Base-by-base conservation (phyloP, 2,329 filamentous ascomycete species). In the Alternaria triticimaculans region DNA sequence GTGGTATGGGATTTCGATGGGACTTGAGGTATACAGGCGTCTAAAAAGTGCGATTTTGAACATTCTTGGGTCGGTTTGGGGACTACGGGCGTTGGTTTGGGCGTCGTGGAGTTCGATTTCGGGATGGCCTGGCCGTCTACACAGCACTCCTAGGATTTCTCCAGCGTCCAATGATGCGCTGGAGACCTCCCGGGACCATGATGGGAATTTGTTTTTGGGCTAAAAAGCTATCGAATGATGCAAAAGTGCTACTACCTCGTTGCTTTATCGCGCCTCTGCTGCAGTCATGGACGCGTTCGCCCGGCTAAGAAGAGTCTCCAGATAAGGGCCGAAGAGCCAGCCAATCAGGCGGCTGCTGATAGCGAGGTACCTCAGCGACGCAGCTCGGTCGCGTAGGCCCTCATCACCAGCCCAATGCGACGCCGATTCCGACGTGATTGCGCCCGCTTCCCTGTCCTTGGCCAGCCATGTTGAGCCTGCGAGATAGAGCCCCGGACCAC, bases 401-500 rank as follows among this genome's bases (percentile, higher is more conserved):
- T 25, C 37, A n/a, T 57, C 53, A 51, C 56, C 64, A 55, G 54
- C 37, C 43, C 67, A 48, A 66, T 62, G 67, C 64, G 63, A 63
- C 58, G 30, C 26, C 60, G 30, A 57, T 56, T 30, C 48, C 64
- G 60, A 62, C 44, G 33, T 55, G 28, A 51, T 59, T 59, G 60
- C 60, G 41, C 57, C 58, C 56, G 62, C 54, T 33, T 45, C 10
- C 54, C 26, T 41, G 10, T 58, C 20, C 58, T 62, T 63, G 66
- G 67, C 59, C 60, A 49, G 67, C 64, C 67, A 74, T 74, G 74
- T 63, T 58, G 61, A 68, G 54, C 28, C 41, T 55, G 54, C 59
- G 20, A 37, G 20, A 51, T n/a, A 50, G 53, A 54, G 46, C 58
- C 30, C 62, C 62, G 54, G 58, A 70, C 55, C 63, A 62, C 64